Conservation (phyloP, 805 yeast species). For the Ogataea chonburiensis region DNA sequence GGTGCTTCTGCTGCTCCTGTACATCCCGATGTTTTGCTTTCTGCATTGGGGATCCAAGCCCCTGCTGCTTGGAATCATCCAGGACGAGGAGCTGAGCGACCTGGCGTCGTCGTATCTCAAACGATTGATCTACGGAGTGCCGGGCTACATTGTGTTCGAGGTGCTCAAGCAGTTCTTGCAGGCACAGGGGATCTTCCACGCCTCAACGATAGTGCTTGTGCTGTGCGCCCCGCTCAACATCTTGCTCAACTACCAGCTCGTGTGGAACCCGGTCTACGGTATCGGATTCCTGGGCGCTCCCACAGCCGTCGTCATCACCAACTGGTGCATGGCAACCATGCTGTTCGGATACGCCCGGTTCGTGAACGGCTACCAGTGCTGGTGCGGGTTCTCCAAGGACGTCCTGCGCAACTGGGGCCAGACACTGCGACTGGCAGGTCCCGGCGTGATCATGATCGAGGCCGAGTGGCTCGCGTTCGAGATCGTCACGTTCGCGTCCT, state of each 20-base stretch:
- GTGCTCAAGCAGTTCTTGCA: constrained; percentile 56
- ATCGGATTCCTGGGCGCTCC: constrained; percentile 61
- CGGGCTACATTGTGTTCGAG: constrained; percentile 55
- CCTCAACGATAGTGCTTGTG: constrained; percentile 51
- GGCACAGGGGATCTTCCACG: constrained; percentile 58
- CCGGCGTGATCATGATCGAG: constrained; percentile 57
- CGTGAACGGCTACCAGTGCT: constrained; percentile 47
- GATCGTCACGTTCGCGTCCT: constrained; percentile 52
- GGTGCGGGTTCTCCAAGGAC: constrained; percentile 47
- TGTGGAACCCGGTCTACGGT: constrained; percentile 43
- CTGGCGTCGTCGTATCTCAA: constrained; percentile 49
- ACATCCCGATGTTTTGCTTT: constrained; percentile 41
- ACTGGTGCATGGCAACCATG: constrained; percentile 54
- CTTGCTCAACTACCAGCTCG: constrained; percentile 46
- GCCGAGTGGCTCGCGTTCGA: constrained; percentile 62
- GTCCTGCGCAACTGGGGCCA: constrained; percentile 48
- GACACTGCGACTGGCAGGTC: constrained; percentile 46
- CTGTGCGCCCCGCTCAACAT: constrained; percentile 55
- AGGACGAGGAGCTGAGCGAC: constrained; percentile 46
- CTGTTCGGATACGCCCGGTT: constrained; percentile 40
- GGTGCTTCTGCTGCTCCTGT: constrained; percentile 40
- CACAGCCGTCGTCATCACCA: constrained; percentile 54
- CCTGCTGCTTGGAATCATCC: constrained; percentile 36
- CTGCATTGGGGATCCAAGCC: constrained; percentile 40
- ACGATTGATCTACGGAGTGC: constrained; percentile 50